phyloP scores from a whole-genome alignment of 2,329 filamentous ascomycete species.

The Colletotrichum cereale region DNA sequence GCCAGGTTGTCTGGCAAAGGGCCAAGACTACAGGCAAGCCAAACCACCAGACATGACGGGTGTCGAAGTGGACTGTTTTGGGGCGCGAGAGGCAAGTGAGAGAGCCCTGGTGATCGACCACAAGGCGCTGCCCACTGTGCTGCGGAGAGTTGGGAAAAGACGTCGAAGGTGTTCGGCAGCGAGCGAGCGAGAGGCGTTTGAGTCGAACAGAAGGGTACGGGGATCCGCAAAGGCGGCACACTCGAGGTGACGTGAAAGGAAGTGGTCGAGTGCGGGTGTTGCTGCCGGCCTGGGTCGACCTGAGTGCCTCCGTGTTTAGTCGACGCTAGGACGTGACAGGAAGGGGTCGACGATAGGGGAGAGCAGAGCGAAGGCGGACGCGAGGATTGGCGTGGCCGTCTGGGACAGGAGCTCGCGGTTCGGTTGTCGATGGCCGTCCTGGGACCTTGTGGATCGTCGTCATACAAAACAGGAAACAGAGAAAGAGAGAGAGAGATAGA shows the following conservation, averaged over 20 bases:
- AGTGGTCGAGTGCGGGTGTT: conserved; percentile 12
- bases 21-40: conserved; percentile 62
- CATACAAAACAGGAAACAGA: conserved; percentile 24
- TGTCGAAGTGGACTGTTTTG: conserved; percentile 27
- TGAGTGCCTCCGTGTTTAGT: conserved; percentile 10
- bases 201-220: background rate
- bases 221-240: background rate
- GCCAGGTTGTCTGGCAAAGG: conserved; percentile 56
- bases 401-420: conserved; percentile 25
- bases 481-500: too few species aligned
- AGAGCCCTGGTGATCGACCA: conserved; percentile 14
- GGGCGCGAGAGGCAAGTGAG: conserved; percentile 20
- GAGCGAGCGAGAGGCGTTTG: background rate
- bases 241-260: conserved; percentile 8
- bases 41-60: conserved; percentile 60
- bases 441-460: conserved; percentile 29
- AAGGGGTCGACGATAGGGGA: conserved; percentile 22
- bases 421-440: conserved; percentile 23
- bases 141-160: background rate
- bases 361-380: conserved; percentile 8
- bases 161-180: conserved; percentile 17
- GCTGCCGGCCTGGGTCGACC: conserved; percentile 3
- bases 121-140: conserved; percentile 13
- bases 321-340: conserved; percentile 6
- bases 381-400: conserved; percentile 13